Base-by-base conservation (phyloP, 202 grass and related monocot genomes). In the Bolboschoenoplectus hybrid region DNA sequence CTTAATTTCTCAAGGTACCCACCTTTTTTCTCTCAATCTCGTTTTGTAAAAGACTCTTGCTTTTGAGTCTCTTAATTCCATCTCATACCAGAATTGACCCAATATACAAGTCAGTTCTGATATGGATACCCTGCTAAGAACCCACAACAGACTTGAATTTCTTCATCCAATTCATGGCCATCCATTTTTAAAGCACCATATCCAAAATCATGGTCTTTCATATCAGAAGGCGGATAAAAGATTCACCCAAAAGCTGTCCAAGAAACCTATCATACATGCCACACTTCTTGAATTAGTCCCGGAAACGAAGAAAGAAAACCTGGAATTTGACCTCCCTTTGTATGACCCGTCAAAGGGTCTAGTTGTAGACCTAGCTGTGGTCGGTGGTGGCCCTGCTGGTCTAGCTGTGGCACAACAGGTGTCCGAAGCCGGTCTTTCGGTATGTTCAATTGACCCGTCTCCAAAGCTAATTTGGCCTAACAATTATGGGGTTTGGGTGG, bases 401-500 rank as follows among this genome's bases (percentile, higher is more conserved):
- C 88, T 98, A 19, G 95, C 93, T 5, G 91, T 98, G 1, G 95
- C 95, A 47, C 95, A 98, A 92, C 93, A 91, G 82, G 95, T 98
- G 1, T 90, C 93, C 0, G 90, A 94, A 91, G 91, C 91, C 1
- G 95, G 93, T 17, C 91, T 98, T 36, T 93, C 93, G 1, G 95
- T 98, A 38, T 95, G 93, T 89, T 86, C 87, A 89, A 91, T 98
- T 83, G 95, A 98, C 80, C 95, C 96, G 0, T 94, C 87, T 9
- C 96, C 96, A 60, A 88, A 87, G 16, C 78, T 98, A 19, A 90
- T 98, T 45, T 98, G 90, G 90, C 96, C 96, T 64, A 98, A 98
- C 85, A 98, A 98, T 75, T 98, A 98, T 85, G 96, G 96, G 68
- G 96, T 98, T 58, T 98, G 93, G 96, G 96, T 98, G 2, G 93